Evolutionary conservation across 2,329 filamentous ascomycete genomes (phyloP), one percentile per base, ranked within the genome.

Genomic region (Diplodia sapinea): DNA sequence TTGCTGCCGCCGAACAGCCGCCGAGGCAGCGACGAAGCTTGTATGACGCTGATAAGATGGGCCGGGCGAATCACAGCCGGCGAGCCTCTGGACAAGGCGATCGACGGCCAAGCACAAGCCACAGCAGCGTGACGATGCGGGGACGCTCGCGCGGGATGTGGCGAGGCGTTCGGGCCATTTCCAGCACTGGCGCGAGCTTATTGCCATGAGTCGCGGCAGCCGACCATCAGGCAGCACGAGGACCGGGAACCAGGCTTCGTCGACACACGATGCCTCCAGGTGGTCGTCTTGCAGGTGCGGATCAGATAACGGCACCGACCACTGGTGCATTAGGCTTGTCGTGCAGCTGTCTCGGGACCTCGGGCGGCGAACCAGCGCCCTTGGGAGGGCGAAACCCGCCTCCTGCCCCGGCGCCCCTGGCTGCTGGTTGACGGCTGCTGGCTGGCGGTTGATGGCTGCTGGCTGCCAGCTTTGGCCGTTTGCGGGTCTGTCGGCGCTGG

Each of bases 151-250:
- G 64, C 64, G 64, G 64, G 64, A 66, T 52, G 64, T 66, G 64
- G 64, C 64, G 64, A 66, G 64, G 64, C 64, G 64, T 66, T 66
- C 64, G 64, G 64, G 54, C 64, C 64, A 66, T 66, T 56, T 66
- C 26, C 40, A 57, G 55, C 64, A 49, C 40, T 66, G 55, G 64
- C 64, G 64, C 55, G 54, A 66, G 64, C 54, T 66, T 66, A 59
- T 66, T 66, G 64, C 55, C 64, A 66, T 66, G 64, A 66, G 55
- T 66, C 64, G 55, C 64, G 55, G 36, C 55, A 47, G 55, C 55
- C 55, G 55, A 59, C 40, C 38, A 47, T 66, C 64, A 57, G 52
- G 54, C 64, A 36, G 64, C 47, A 66, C 64, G 52, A 66, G 20
- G 57, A 66, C 64, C 64, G 59, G 64, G 54, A 66, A 66, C 64